Conservation (phyloP, 371 early-diverging fungal genomes). For the Mortierella sp. region DNA sequence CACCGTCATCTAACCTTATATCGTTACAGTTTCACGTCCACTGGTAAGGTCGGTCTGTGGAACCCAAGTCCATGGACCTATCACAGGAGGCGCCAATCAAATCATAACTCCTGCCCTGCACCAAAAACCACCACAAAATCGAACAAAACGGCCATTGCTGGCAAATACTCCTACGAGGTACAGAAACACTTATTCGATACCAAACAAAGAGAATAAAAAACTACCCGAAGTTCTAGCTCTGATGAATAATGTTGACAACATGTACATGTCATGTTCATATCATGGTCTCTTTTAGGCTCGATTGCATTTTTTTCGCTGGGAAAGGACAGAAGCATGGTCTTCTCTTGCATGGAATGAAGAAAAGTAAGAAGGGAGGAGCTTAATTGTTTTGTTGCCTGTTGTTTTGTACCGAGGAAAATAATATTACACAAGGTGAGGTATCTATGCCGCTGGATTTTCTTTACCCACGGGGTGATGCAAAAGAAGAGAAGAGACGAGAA, state of each 20-base stretch:
- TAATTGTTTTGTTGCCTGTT: not conserved
- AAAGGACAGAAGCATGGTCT: too few relatives aligned
- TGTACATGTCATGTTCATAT: not conserved
- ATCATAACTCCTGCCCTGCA: not conserved
- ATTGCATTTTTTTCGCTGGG: not conserved
- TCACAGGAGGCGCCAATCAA: not conserved
- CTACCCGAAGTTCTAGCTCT: not conserved
- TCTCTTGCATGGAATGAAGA: too few relatives aligned
- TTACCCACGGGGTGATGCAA: slow-evolving; percentile 1
- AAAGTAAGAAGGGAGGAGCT: not conserved
- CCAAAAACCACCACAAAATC: not conserved
- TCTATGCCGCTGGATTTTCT: slow-evolving; percentile 9
- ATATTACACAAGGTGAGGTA: not conserved
- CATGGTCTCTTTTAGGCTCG: not conserved
- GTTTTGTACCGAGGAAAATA: not conserved
- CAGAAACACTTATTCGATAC: too few relatives aligned
- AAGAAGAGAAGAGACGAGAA: not conserved
- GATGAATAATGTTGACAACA: too few relatives aligned
- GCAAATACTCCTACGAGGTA: not conserved
- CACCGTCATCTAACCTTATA: slow-evolving; percentile 9
- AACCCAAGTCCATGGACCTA: not conserved
- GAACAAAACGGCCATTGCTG: not conserved
- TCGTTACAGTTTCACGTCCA: not conserved
- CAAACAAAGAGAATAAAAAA: too few relatives aligned
- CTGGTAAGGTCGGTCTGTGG: not conserved